Percentiles rank a stretch among this genome's conserved stretches.
phyloP scores from a whole-genome alignment of 148 eudicot species.

The Rhododendron mucronatum region DNA sequence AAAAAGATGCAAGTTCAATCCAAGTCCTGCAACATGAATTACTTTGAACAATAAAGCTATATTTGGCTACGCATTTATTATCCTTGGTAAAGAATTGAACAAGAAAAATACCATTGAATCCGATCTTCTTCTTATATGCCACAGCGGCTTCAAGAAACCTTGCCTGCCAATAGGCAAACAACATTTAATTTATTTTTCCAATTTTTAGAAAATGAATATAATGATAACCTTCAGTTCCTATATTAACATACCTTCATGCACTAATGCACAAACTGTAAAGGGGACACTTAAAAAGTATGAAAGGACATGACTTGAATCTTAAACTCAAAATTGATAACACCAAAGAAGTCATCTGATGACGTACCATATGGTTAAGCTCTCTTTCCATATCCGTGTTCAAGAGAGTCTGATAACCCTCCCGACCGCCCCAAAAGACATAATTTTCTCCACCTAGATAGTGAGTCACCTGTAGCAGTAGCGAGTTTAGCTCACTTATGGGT shows the following conservation, averaged over 20 bases:
- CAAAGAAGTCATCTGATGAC: not conserved
- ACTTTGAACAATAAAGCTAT: not conserved
- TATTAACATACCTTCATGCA: not conserved
- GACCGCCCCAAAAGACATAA: constrained; percentile 99
- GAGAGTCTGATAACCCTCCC: constrained; percentile 96
- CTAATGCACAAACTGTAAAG: not conserved
- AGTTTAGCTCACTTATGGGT: not conserved
- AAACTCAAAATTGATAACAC: not conserved
- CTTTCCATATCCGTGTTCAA: constrained; percentile 95
- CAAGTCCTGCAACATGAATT: not conserved
- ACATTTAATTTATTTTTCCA: not conserved
- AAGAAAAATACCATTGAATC: constrained; percentile 68
- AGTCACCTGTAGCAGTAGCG: constrained; percentile 61
- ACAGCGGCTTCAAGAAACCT: constrained; percentile 80
- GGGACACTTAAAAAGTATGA: not conserved
- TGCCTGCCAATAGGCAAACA: constrained; percentile 48
- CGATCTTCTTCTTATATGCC: constrained; percentile 90
- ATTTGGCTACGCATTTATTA: not conserved
- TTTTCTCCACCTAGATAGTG: constrained; percentile 97
- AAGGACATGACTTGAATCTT: not conserved
- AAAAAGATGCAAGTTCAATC: not conserved
- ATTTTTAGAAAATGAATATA: not conserved
- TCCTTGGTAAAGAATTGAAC: not conserved
- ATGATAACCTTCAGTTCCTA: not conserved
- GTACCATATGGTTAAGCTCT: constrained; percentile 94